Base-by-base conservation (phyloP, 2,329 filamentous ascomycete species). In the Fusarium algeriense region DNA sequence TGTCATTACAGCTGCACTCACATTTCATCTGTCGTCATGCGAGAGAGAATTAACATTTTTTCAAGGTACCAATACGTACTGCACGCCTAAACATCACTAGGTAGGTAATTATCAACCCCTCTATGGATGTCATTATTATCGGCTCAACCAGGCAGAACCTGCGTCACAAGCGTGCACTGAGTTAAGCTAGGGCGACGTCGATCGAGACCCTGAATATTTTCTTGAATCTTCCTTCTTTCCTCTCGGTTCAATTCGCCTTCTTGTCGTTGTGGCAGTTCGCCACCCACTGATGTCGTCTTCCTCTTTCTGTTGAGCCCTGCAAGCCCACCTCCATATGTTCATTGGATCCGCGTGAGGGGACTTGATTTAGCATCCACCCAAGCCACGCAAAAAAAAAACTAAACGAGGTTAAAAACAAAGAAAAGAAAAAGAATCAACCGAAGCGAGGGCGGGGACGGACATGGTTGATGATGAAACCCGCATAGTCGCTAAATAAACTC, bases 151-250 rank as follows among this genome's bases (percentile, higher is more conserved):
- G 57, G 26, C 46, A 65, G 64, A 64, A 66, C 46, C 57, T 72
- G 69, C 69, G 54, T 72, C 65, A 72, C 65, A 72, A 72, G 65
- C 53, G 56, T 46, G 32, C 28, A 23, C 37, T 37, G 43, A 60
- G 40, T 26, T 37, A 35, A 48, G 61, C 23, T 35, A 43, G 53
- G 63, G 26, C 37, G 43, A 20, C n/a, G 65, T 38, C 41, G 69
- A 72, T 63, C 56, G 49, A 66, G 69, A 72, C 69, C 60, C 57
- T 64, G 65, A 43, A 26, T 50, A 32, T 50, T 37, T 20, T 37
- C 48, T 26, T 50, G 20, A 37, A 50, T 26, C 45, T 48, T 23
- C 41, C 44, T 58, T 26, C 32, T 38, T 26, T n/a, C 46, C 44
- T 55, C 40, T 40, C 46, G 44, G 43, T 38, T 55, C 38, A 46